Base-by-base conservation (phyloP, 2,329 filamentous ascomycete genomes). In the Epichloe uncinata region DNA sequence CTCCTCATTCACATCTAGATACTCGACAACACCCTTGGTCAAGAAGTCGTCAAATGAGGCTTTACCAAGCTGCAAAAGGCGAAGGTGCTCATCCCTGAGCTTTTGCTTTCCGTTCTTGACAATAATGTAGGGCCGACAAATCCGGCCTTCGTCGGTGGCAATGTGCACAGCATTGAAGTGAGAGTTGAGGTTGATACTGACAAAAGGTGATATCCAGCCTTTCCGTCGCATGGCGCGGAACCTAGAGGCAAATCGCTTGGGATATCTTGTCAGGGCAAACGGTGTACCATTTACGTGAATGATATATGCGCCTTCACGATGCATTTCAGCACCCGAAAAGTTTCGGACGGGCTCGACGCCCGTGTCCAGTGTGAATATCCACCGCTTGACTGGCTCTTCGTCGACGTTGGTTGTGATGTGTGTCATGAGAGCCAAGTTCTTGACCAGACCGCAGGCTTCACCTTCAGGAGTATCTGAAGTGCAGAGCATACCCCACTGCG, bases 391-490 rank as follows among this genome's bases (percentile, higher is more conserved):
- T 1, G 93, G 90, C 16, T 82, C 87, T 63, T 97, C 93, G 50
- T 96, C 89, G 50, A 95, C 88, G 55, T 95, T 88, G 2, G 93
- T 98, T 0, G 93, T 98, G 58, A 98, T 97, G 62, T 98, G 94
- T 47, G 94, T 98, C 93, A 98, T 98, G 51, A 98, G 74, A 8
- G 93, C 93, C 71, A 98, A 69, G 62, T 98, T 98, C 74, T 98
- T 98, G 58, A 98, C 90, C 51, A 98, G 71, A 75, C 93, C 93
- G 70, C 93, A 98, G 11, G 93, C 90, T 72, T 98, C 93, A 69
- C 93, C 93, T 82, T 98, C 93, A 6, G 93, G 93, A 0, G 93
- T 98, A 73, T 98, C 93, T 11, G 93, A 94, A 0, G 90, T 86
- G 63, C 93, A 98, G 49, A 98, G 74, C 90, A 98, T 96, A 58